Percentiles rank a stretch among this genome's conserved stretches.
phyloP scores from a whole-genome alignment of 495 filamentous ascomycete genomes.

The Trichoderma reesei region DNA sequence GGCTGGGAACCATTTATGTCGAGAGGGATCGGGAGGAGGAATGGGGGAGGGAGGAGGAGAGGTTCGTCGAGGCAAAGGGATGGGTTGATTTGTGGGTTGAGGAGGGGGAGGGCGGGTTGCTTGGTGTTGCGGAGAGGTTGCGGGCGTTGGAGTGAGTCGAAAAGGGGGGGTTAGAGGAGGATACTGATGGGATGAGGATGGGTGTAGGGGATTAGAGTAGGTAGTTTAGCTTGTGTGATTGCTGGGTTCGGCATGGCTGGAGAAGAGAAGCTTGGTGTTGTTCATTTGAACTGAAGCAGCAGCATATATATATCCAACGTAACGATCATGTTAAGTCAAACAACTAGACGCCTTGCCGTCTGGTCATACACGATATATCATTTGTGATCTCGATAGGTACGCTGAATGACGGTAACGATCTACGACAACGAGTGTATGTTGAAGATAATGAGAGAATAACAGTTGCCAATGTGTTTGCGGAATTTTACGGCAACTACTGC shows the following conservation, averaged over 20 bases:
- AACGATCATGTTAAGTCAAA: not conserved
- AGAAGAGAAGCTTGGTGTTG: not conserved
- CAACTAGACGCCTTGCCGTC: not conserved
- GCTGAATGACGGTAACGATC: too few relatives aligned
- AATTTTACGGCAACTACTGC: too few relatives aligned
- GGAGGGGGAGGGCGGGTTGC: constrained; percentile 40
- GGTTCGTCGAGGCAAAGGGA: constrained; percentile 41
- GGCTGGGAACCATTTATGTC: constrained; percentile 67
- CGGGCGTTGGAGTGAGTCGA: constrained; percentile 11
- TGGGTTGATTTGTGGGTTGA: constrained; percentile 59
- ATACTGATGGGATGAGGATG: not conserved
- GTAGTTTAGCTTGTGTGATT: not conserved
- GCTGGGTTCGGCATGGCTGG: too few relatives aligned
- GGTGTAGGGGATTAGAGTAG: not conserved
- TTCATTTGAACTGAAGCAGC: not conserved
- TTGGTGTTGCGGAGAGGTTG: constrained; percentile 41
- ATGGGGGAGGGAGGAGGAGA: constrained; percentile 42
- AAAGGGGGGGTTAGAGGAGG: not conserved
- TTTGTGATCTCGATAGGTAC: too few relatives aligned
- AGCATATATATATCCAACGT: not conserved
- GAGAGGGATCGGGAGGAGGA: constrained; percentile 56
- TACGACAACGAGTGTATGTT: too few relatives aligned
- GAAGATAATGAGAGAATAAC: too few relatives aligned
- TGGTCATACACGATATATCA: not conserved
- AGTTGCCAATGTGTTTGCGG: too few relatives aligned